Conservation (phyloP, 2,329 filamentous ascomycete species). For the Epichloe hybrida region DNA sequence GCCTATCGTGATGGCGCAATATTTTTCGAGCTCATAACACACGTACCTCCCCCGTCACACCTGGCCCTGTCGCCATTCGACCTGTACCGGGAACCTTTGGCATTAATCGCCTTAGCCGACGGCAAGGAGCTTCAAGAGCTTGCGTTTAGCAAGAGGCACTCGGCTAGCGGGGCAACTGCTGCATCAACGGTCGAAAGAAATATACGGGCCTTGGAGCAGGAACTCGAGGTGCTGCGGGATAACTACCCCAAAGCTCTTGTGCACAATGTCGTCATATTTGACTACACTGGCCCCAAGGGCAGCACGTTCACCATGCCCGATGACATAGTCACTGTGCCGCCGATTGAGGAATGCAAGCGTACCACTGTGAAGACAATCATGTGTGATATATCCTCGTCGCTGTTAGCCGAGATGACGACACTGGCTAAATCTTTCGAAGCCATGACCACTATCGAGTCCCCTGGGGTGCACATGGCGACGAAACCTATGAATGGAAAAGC, state of each 20-base stretch:
- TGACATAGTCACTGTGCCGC: slow-evolving; percentile 58
- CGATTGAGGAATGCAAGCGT: slow-evolving; percentile 50
- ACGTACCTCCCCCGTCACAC: slow-evolving; percentile 66
- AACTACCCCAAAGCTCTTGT: slow-evolving; percentile 63
- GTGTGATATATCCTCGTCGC: slow-evolving; percentile 61
- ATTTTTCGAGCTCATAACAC: slow-evolving; percentile 75
- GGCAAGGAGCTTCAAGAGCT: slow-evolving; percentile 51
- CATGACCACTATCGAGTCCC: slow-evolving; percentile 65
- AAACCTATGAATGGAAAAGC: slow-evolving; percentile 27
- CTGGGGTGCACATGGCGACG: slow-evolving; percentile 36
- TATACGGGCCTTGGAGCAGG: slow-evolving; percentile 46
- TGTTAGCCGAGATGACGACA: slow-evolving; percentile 63
- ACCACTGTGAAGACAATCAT: slow-evolving; percentile 74
- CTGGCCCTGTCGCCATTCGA: slow-evolving; percentile 78
- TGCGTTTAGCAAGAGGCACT: slow-evolving; percentile 40
- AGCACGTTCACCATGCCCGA: slow-evolving; percentile 42
- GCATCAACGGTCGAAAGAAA: slow-evolving; percentile 41
- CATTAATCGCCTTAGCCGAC: slow-evolving; percentile 75
- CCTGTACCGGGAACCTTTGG: slow-evolving; percentile 70
- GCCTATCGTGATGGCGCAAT: slow-evolving; percentile 77
- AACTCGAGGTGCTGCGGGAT: slow-evolving; percentile 58
- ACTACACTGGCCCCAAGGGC: slow-evolving; percentile 41
- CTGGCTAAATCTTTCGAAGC: slow-evolving; percentile 61
- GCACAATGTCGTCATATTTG: slow-evolving; percentile 69
- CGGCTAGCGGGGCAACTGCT: slow-evolving; percentile 32